Base-by-base conservation (phyloP, 768 basidiomycete genomes). In the Boletales sp. region DNA sequence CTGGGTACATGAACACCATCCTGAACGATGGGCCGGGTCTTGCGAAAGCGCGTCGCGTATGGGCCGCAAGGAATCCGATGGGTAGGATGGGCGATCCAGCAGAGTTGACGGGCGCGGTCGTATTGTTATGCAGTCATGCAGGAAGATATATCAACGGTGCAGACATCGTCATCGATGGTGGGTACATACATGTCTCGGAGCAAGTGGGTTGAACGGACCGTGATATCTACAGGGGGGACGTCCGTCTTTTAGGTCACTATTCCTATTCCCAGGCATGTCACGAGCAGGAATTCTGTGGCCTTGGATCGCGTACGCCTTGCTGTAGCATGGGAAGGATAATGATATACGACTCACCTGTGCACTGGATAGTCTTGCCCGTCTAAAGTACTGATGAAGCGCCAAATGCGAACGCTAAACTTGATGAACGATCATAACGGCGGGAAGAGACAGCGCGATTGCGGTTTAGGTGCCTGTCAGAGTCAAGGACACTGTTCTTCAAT, bases 61-160 rank as follows among this genome's bases (percentile, higher is more conserved):
- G 72, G 74, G 51, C 60, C 4, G 66, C 64, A 29, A 63, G 70
- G 43, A 76, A 66, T 50, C 74, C 72, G 11, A 68, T 74, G 68
- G 74, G 74, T 1, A 63, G 75, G 41, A 73, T 76, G 70, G 74
- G 74, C 0, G 61, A 71, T 45, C 65, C 73, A 5, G 61, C 56
- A 12, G 76, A 78, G 56, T 43, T 77, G 47, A 64, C 61, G 1
- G 74, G 75, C 1, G 65, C 57, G 2, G 61, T 74, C 12, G 66
- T 76, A 4, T 54, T 77, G 45, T 59, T 78, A 8, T 73, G 71
- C 40, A 77, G 73, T 55, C 62, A 62, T 12, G 72, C 71, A 0
- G 76, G 75, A 13, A 63, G 67, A 32, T 77, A 73, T 54, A 72
- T 77, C 27, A 77, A 68, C 17, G 77, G 74, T 4, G 63, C 65